Evolutionary conservation across 2,329 filamentous ascomycete species (phyloP), one percentile per base, ranked within the genome.

Genomic region (Ophiostoma himal-ulmi): DNA sequence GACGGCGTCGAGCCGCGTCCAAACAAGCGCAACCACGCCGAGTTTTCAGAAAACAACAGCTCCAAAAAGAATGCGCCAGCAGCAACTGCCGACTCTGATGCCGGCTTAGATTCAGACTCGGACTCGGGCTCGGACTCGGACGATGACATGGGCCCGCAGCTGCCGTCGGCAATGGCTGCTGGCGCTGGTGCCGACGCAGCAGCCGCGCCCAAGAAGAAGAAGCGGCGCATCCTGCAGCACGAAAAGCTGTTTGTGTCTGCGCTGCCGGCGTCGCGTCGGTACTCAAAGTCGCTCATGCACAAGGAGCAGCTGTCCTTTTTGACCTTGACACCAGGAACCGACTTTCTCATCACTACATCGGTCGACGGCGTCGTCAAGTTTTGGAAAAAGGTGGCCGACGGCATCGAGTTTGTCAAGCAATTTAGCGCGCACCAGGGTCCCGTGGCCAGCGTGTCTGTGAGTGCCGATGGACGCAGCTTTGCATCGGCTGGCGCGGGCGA

Each of bases 281-380:
- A 99, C 81, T 96, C 91, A 71, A 96, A 94, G 77, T 98, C 95
- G 65, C 84, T 99, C 77, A 99, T 99, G 96, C 95, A 99, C 85
- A 94, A 94, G 81, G 95, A 99, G 75, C 93, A 97, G 81, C 82
- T 99, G 68, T 87, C 91, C 71, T 98, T 94, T 76, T 87, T 92
- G 73, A 96, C 90, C 14, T 89, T 97, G 78, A 97, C 96, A 0
- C 94, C 94, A 0, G 83, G 90, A 72, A 97, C 94, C 72, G 95
- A 98, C 75, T 99, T 99, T 78, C 84, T 99, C 52, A 95, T 99
- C 73, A 99, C 95, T 0, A 92, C 91, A 72, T 98, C 95, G 0
- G 82, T 92, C 62, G 95, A 99, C 78, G 96, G 96, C n/a, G 91
- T 94, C 0, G 94, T 98, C 75, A 99, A 99, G 80, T 99, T 99